A percentile compares a stretch with the other conserved stretches of the same genome.
These are phyloP conservation scores for Kodamaea anthophila DNA, from an alignment of 1,139 yeast genomes.

Conservation along the genomic window DNA sequence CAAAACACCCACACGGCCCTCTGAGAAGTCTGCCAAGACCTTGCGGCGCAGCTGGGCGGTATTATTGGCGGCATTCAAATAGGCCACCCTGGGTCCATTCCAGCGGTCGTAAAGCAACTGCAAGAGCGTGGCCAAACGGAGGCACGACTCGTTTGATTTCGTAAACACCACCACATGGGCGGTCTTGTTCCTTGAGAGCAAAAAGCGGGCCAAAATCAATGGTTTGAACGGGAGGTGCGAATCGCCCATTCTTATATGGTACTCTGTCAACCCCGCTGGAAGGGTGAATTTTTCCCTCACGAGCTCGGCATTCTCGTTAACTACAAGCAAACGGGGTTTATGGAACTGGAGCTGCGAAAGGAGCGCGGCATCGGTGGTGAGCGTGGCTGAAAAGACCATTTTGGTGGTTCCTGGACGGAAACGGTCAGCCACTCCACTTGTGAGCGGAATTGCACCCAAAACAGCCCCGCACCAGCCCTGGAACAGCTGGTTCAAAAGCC, in stretches of 20 bases:
- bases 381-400: constrained; percentile 85
- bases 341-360: constrained; percentile 62
- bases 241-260: constrained; percentile 44
- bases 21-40: constrained; percentile 51
- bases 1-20: constrained; percentile 46
- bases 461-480: constrained; percentile 98
- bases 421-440: constrained; percentile 33
- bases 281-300: constrained; percentile 49
- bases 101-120: constrained; percentile 35
- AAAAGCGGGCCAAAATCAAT: constrained; percentile 53
- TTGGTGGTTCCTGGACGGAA: constrained; percentile 34
- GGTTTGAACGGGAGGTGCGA: constrained; percentile 69
- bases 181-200: constrained; percentile 27
- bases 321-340: constrained; percentile 65
- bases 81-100: constrained; percentile 14
- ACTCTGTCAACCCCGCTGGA: constrained; percentile 53
- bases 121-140: constrained; percentile 63
- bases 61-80: constrained; percentile 43
- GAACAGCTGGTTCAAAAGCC: constrained; percentile 81
- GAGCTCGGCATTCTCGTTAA: constrained; percentile 49
- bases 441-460: constrained; percentile 55
- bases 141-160: constrained; percentile 80
- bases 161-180: constrained; percentile 60
- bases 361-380: constrained; percentile 89
- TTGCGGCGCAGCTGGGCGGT: constrained; percentile 36